Evolutionary conservation across 805 yeast genomes (phyloP), one percentile per base, ranked within the genome.

Genomic region (Candida nemodendra): DNA sequence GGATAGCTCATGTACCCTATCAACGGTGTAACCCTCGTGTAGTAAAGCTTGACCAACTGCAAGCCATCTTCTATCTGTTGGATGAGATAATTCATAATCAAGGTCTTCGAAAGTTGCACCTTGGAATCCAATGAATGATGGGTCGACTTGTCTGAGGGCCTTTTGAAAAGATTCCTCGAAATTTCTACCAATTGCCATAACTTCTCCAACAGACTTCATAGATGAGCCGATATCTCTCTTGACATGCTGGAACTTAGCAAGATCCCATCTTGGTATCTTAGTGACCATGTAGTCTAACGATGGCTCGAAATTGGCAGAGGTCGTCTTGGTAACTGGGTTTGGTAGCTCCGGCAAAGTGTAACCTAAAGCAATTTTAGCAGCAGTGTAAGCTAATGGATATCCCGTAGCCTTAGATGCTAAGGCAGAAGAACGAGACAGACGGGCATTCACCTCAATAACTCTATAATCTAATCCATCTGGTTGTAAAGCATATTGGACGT

Each of bases 121-220:
- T 69, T 89, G 96, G 78, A 89, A 86, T 27, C 97, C 97, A 56
- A 87, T 62, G 48, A 77, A 79, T 3, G 95, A 81, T 28, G 97
- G 96, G 59, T 89, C 97, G 46, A 89, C 87, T 66, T 90, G 95
- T 69, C 99, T 82, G 50, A 91, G 81, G 30, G 98, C 98, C 74
- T 91, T 91, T 72, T 93, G 97, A 75, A 91, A 83, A 24, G 96
- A 84, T 70, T 91, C 99, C 71, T 91, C 99, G 61, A 91, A 91
- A 48, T 81, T 91, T 69, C 99, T 83, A 59, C 99, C 99, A 59
- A 91, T 93, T 31, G 96, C 95, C 99, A 91, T 91, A 42, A 91
- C 99, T 68, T 91, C 99, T 65, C 99, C 99, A 39, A 91, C 99
- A 42, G 97, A 90, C 67, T 91, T 91, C 99, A 91, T 91, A 30